Base-by-base conservation (phyloP, 1,139 yeast genomes). In the Kluyveromyces sp. region DNA sequence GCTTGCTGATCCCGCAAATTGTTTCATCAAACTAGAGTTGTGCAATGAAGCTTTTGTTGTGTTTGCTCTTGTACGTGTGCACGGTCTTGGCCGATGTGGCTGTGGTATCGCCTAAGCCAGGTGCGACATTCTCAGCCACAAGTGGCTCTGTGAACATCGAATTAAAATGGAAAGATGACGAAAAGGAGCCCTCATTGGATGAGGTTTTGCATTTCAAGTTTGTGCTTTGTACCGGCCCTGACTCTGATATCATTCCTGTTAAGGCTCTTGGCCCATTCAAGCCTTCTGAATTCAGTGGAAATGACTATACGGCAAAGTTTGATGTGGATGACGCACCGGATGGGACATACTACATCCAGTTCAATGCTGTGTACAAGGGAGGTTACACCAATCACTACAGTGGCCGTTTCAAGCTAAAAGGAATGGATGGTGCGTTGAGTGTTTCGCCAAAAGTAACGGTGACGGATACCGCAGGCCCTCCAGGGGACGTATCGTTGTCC, bases 271-370 rank as follows among this genome's bases (percentile, higher is more conserved):
- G 54, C 1, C 43, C 57, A 8, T 58, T 70, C 25, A 31, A 55
- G 1, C 57, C 68, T 2, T 16, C 53, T 33, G 55, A 58, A 31
- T 36, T 67, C 34, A 46, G 54, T 22, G 58, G 54, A 37, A 49
- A 63, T 42, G 46, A 65, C 1, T 72, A 70, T 51, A 57, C 67
- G 0, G 75, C 78, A 2, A 41, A 58, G 1, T 61, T 81, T 35
- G 66, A 67, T 8, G 64, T 73, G 1, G 52, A 66, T 15, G 60
- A 58, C 13, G 86, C 78, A 25, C 71, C 75, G 1, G 65, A 72
- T 56, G 96, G 96, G 28, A 59, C 63, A 42, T 87, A 77, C 61
- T 86, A 67, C 60, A 63, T 87, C 51, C 96, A 87, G 63, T 59
- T 87, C 32, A 75, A 72, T 51, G 69, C 77, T 0, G 44, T 48